Percentiles rank a stretch among this genome's conserved stretches.
These are phyloP conservation scores for Fusarium sp. DNA, from an alignment of 2,329 filamentous ascomycete species.

Conservation along the genomic window DNA sequence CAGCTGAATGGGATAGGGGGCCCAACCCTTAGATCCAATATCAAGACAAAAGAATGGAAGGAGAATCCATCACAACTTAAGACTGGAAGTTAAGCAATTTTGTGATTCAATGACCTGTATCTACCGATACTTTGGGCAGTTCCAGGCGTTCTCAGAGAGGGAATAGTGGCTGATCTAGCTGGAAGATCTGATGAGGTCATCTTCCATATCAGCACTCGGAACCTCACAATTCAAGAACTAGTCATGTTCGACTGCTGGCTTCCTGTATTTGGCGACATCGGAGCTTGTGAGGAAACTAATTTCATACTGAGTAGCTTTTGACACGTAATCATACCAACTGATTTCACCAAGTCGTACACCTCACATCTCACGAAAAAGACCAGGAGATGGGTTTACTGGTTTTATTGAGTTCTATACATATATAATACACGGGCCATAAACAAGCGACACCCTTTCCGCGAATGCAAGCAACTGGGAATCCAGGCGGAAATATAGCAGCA, in stretches of 20 bases:
- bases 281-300: not conserved
- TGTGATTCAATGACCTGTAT: not conserved
- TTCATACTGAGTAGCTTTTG: not conserved
- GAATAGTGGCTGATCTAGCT: not conserved
- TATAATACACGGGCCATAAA: conserved; percentile 7
- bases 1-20: not conserved
- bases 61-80: too few relatives aligned
- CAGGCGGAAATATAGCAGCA: conserved; percentile 5
- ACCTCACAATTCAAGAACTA: not conserved
- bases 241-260: too few relatives aligned
- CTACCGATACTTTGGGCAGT: not conserved
- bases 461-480: conserved; percentile 2
- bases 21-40: not conserved
- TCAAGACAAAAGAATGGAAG: not conserved
- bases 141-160: not conserved
- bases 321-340: not conserved
- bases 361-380: not conserved
- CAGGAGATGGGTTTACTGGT: not conserved
- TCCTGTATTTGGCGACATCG: not conserved
- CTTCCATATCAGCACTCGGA: not conserved
- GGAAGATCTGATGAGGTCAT: conserved; percentile 13
- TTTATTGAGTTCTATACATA: conserved; percentile 9
- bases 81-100: too few relatives aligned
- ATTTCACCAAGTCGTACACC: too few relatives aligned
- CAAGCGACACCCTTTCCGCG: conserved; percentile 10